phyloP scores from a whole-genome alignment of 225 moss, liverwort and hornwort genomes.

The Marchantia paleacea region DNA sequence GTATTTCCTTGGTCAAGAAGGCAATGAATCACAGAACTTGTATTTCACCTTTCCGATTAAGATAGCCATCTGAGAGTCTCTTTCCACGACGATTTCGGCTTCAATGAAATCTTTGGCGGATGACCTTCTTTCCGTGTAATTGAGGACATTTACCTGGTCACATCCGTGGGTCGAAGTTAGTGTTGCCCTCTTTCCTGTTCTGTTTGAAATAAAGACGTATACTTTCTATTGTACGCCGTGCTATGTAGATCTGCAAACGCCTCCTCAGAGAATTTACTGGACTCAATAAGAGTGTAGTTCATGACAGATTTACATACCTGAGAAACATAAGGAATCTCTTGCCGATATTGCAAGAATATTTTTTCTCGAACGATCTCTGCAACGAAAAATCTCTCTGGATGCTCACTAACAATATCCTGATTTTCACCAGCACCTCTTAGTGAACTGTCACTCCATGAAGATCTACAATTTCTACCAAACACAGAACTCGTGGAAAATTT shows the following conservation, averaged over 20 bases:
- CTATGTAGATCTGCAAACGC: background rate
- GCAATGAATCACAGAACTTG: too few relatives aligned
- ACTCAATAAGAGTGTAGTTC: background rate
- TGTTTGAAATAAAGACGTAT: background rate
- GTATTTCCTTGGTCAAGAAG: too few relatives aligned
- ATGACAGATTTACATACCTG: conserved; percentile 48
- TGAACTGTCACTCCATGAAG: background rate
- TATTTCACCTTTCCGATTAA: conserved; percentile 68
- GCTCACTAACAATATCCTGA: conserved; percentile 90
- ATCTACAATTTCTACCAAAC: background rate
- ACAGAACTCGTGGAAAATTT: background rate
- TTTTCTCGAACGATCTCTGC: conserved; percentile 84
- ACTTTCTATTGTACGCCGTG: background rate
- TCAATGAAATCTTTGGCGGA: conserved; percentile 74
- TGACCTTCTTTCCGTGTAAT: conserved; percentile 64
- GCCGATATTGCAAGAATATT: conserved; percentile 77
- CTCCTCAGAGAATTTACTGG: background rate
- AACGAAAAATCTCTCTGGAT: conserved; percentile 85
- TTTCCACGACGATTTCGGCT: conserved; percentile 82
- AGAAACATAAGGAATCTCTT: conserved; percentile 88
- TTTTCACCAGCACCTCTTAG: background rate
- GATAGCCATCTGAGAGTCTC: conserved; percentile 70
- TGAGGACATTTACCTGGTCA: conserved; percentile 73
- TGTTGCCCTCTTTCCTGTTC: background rate
- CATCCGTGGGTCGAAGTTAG: background rate